Percentiles rank a stretch among this genome's conserved stretches.
Conservation (phyloP, 192 early-diverging fungal genomes). For the Coemansia biformis region DNA sequence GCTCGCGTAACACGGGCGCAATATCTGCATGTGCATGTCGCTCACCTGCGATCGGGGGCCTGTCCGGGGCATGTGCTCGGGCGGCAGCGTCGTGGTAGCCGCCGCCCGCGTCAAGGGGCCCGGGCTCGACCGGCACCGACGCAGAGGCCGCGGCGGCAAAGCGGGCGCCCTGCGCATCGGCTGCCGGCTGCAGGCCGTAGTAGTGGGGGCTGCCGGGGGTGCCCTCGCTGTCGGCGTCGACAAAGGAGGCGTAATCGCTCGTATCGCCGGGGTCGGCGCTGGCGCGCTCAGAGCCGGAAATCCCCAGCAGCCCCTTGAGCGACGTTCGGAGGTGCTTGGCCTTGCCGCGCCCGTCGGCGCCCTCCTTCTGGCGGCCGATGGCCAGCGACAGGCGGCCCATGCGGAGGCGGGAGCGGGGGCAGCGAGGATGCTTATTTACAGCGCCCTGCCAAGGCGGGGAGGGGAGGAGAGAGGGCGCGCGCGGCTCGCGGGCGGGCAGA, state of each 20-base stretch:
- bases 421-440: not conserved
- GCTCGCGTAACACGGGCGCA: constrained; percentile 15
- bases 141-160: too few relatives aligned
- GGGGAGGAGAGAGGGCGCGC: too few relatives aligned
- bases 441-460: too few relatives aligned
- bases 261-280: constrained; percentile 45
- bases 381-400: constrained; percentile 46
- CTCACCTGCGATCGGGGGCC: constrained; percentile 1
- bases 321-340: constrained; percentile 35
- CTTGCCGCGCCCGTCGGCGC: constrained; percentile 19
- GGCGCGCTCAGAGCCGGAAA: constrained; percentile 25
- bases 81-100: not conserved
- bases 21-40: constrained; percentile 22
- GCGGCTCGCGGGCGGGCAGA: too few relatives aligned
- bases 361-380: constrained; percentile 37
- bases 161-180: constrained; percentile 2
- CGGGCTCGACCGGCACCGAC: too few relatives aligned
- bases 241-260: not conserved
- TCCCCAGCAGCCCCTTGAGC: constrained; percentile 38
- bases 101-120: not conserved
- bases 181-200: constrained; percentile 4
- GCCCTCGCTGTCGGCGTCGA: not conserved
- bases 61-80: constrained; percentile 1
- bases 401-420: not conserved
- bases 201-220: not conserved